These are phyloP conservation scores for Orychophragmus violaceus DNA, from an alignment of 345 rosid genomes.

Conservation along the genomic window DNA sequence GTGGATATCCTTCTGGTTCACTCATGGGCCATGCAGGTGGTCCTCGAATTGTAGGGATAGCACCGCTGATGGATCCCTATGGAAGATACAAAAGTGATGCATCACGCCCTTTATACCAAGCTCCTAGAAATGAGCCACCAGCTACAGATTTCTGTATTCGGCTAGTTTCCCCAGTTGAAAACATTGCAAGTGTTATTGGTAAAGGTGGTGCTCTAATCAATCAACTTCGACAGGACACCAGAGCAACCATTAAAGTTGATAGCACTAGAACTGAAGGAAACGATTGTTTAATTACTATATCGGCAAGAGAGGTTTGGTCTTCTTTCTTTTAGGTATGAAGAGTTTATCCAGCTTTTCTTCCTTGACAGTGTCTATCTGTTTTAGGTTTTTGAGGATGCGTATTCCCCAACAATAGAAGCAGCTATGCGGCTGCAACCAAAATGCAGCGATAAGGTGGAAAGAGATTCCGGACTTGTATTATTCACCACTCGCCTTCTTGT, in stretches of 20 bases:
- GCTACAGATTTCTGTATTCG: conserved; percentile 74
- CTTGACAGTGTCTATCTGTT: conserved; percentile 4
- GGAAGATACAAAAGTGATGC: conserved; percentile 78
- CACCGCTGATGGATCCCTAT: conserved; percentile 67
- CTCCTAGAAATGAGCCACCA: conserved; percentile 76
- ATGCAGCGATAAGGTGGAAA: conserved; percentile 86
- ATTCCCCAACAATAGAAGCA: conserved; percentile 87
- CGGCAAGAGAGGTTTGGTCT: conserved; percentile 77
- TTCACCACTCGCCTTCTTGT: conserved; percentile 88
- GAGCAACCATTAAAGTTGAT: conserved; percentile 86
- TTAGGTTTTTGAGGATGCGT: conserved; percentile 78
- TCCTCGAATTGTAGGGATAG: conserved; percentile 66
- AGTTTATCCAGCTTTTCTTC: conserved; percentile 4
- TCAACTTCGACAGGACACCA: conserved; percentile 87
- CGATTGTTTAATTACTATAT: conserved; percentile 78
- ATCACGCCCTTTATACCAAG: conserved; percentile 64
- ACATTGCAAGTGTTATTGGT: conserved; percentile 91
- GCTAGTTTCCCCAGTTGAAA: conserved; percentile 68
- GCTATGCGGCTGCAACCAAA: conserved; percentile 82
- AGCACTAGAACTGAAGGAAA: conserved; percentile 77
- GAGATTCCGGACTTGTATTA: conserved; percentile 92
- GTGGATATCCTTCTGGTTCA: conserved; percentile 50
- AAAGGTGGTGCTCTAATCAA: conserved; percentile 89
- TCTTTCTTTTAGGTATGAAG: neutral
- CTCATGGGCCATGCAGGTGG: conserved; percentile 55